Percentiles rank a stretch among this genome's conserved stretches.
These are phyloP conservation scores for Tylopilus sp. DNA, from an alignment of 1,284 basidiomycete genomes.

Conservation along the genomic window DNA sequence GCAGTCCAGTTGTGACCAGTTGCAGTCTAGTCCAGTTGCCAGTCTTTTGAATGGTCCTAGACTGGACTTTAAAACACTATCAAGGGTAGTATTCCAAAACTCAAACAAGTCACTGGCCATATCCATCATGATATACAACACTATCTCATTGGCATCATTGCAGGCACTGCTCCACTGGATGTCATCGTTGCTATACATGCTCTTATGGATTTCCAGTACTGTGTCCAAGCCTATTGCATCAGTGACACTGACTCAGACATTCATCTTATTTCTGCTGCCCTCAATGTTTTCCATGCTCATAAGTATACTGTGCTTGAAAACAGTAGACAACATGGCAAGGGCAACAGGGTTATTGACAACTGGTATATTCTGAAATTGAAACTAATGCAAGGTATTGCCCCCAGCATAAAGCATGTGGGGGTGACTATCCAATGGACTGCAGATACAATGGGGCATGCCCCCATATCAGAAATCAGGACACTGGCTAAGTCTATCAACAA, in stretches of 20 bases:
- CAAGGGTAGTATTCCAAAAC: too few relatives aligned
- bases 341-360: background rate
- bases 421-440: slow-evolving; percentile 44
- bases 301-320: slow-evolving; percentile 22
- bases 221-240: background rate
- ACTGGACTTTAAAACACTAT: too few relatives aligned
- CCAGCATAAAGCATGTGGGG: slow-evolving; percentile 39
- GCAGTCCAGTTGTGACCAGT: too few relatives aligned
- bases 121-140: background rate
- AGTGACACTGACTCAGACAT: background rate
- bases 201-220: background rate
- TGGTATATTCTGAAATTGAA: slow-evolving; percentile 39
- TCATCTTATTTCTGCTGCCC: background rate
- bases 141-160: background rate
- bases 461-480: slow-evolving; percentile 44
- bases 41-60: too few relatives aligned
- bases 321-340: background rate
- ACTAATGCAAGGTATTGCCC: slow-evolving; percentile 42
- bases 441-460: slow-evolving; percentile 43
- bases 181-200: background rate
- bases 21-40: too few relatives aligned
- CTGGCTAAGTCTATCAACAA: slow-evolving; percentile 39
- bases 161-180: background rate
- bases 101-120: background rate
- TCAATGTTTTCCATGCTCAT: slow-evolving; percentile 14